Base-by-base conservation (phyloP, 2,329 filamentous ascomycete genomes). In the Fusarium fracticaudum region DNA sequence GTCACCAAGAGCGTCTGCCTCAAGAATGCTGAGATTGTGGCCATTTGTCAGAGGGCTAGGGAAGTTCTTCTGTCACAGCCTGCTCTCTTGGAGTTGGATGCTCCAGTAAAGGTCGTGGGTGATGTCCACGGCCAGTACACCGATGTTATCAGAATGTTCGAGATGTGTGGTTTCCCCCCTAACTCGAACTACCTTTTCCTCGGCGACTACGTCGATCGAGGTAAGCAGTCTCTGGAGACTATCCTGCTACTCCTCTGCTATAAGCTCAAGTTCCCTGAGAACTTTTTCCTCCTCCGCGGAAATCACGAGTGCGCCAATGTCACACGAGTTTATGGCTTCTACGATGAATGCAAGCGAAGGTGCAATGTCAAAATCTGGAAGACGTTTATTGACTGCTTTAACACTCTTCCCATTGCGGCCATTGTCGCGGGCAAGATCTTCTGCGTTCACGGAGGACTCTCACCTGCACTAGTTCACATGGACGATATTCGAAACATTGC, bases 351-450 rank as follows among this genome's bases (percentile, higher is more conserved):
- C 92, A 99, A 99, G 89, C 93, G 96, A 82, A 90, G 96, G 79
- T 98, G 97, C 88, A 99, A 98, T 86, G 97, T 98, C 88, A 98
- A 98, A 90, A 90, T 98, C 72, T 99, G 96, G 96, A 99, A 99
- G 91, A 98, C 96, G 4, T 98, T 99, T 84, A 98, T 95, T 75
- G 96, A 99, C 84, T 98, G 95, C 89, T 99, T 99, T 91, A 99
- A 99, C 89, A 98, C 95, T 86, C 86, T 98, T 80, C 96, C 96
- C 51, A 98, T 99, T 83, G 96, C 96, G 64, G 96, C 96, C 77
- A 99, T 99, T 85, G 98, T 99, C 79, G 96, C 98, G 81, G 96
- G 98, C 89, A 99, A 98, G 92, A 99, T 99, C 82, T 98, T 99
- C 88, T 98, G 95, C 82, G 98, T 99, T 94, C 96, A 99, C 86